These are phyloP conservation scores for Cystobasidium tubakii DNA, from an alignment of 768 basidiomycete species.

Conservation along the genomic window DNA sequence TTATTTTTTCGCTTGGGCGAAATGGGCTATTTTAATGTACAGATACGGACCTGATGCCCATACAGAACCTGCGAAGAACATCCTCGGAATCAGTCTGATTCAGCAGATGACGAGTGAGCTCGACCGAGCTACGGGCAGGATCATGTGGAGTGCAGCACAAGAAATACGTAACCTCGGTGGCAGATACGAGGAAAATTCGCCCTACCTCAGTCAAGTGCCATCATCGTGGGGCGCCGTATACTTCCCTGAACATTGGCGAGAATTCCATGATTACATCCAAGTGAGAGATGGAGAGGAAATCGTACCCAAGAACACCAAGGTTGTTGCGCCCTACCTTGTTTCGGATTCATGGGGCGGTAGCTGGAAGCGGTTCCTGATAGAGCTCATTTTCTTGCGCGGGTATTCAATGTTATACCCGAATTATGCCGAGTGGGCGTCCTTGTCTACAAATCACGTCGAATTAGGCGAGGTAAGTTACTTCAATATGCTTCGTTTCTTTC, in stretches of 20 bases:
- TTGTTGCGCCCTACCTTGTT: constrained; percentile 67
- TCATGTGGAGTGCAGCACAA: constrained; percentile 49
- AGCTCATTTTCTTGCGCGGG: constrained; percentile 70
- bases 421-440: constrained; percentile 61
- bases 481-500: not conserved
- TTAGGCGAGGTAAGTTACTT: constrained; percentile 7
- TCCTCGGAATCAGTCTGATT: constrained; percentile 78
- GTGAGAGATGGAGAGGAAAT: constrained; percentile 59
- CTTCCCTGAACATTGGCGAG: constrained; percentile 80
- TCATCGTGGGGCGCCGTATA: constrained; percentile 89
- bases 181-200: constrained; percentile 55
- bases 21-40: constrained; percentile 69
- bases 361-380: constrained; percentile 87
- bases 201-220: constrained; percentile 77
- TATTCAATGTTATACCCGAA: constrained; percentile 88
- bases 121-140: not conserved
- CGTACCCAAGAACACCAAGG: constrained; percentile 48
- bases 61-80: constrained; percentile 51
- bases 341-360: constrained; percentile 73
- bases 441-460: constrained; percentile 86
- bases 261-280: constrained; percentile 72
- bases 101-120: constrained; percentile 77
- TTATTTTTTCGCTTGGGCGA: constrained; percentile 74
- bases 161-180: constrained; percentile 61
- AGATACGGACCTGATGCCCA: constrained; percentile 63